These are phyloP conservation scores for Arctium minus DNA, from an alignment of 129 eudicot species.

Conservation along the genomic window DNA sequence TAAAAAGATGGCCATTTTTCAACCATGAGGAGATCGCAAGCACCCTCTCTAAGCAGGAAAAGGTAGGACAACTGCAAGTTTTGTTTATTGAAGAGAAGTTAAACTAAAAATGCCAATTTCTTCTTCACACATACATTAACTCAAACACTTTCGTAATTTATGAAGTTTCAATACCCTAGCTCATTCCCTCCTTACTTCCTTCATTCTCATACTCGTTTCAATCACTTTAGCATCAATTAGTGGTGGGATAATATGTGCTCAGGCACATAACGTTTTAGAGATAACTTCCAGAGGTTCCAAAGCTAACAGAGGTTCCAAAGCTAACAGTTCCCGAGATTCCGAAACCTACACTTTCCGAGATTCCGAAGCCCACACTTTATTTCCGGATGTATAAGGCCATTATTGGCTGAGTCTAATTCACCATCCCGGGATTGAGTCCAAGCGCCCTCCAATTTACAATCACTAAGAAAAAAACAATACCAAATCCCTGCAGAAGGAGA, in stretches of 20 bases:
- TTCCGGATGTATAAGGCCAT: no score
- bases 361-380: background rate
- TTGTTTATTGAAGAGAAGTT: conserved; percentile 8
- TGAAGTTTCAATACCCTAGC: background rate
- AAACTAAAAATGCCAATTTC: conserved; percentile 6
- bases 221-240: conserved; percentile 10
- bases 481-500: no score
- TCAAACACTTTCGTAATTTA: background rate
- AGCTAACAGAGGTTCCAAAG: conserved; percentile 17
- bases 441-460: no score
- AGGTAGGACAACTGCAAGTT: background rate
- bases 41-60: background rate
- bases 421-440: no score
- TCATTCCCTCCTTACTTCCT: background rate
- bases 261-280: conserved; percentile 23
- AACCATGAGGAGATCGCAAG: background rate
- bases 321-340: conserved; percentile 5
- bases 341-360: background rate
- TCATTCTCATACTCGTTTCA: conserved; percentile 1
- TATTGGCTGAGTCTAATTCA: no score
- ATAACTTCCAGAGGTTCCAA: no score
- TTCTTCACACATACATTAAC: background rate
- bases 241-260: background rate
- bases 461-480: no score
- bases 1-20: background rate